Evolutionary conservation across 257 asterid species (phyloP).

Genomic region (Linderniella brevidens): DNA sequence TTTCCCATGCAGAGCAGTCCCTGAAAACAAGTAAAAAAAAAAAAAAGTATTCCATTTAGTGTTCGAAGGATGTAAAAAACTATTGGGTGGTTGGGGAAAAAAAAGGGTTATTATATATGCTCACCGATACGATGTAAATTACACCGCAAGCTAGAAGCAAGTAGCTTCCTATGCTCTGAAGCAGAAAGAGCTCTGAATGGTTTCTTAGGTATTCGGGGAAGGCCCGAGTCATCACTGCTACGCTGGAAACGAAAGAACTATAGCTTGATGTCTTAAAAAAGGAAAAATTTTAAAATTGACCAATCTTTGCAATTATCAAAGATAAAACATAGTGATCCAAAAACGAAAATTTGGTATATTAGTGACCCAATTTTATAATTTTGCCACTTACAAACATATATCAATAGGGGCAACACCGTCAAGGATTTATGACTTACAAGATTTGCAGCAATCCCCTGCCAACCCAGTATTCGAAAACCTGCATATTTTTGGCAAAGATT

Average conservation of each 20-base stretch:
- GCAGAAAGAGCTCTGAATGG: conserved; percentile 46
- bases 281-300: too few species aligned
- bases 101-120: conserved; percentile 15
- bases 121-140: conserved; percentile 55
- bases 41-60: neutral
- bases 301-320: too few species aligned
- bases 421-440: conserved; percentile 41
- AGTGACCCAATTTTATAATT: too few species aligned
- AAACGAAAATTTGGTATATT: too few species aligned
- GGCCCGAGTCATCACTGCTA: conserved; percentile 98
- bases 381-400: too few species aligned
- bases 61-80: neutral
- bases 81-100: neutral
- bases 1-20: conserved; percentile 74
- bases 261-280: too few species aligned
- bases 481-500: conserved; percentile 18
- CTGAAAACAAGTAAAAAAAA: conserved; percentile 16
- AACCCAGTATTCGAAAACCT: conserved; percentile 83
- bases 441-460: conserved; percentile 99
- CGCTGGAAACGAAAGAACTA: conserved; percentile 30
- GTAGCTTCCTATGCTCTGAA: conserved; percentile 81
- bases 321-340: too few species aligned
- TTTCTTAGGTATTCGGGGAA: conserved; percentile 51
- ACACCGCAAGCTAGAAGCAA: conserved; percentile 73
- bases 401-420: too few species aligned